A percentile compares a stretch with the other conserved stretches of the same genome.
phyloP scores from a whole-genome alignment of 495 filamentous ascomycete genomes.

The Neurospora pannonica region DNA sequence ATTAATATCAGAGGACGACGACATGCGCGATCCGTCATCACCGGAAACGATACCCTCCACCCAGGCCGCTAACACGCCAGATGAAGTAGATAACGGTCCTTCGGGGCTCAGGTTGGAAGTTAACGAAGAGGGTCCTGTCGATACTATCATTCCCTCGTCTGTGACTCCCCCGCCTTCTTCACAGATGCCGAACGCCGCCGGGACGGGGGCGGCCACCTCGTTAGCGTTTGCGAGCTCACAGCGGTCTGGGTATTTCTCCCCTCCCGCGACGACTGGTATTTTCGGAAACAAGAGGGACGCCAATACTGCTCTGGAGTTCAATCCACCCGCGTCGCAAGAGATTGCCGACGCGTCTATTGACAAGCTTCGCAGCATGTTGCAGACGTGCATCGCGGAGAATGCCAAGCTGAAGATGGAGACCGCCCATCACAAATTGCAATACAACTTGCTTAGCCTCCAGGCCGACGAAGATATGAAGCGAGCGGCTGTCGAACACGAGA shows the following conservation, averaged over 20 bases:
- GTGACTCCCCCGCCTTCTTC: conserved; percentile 71
- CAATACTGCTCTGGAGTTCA: conserved; percentile 39
- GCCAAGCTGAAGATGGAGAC: conserved; percentile 65
- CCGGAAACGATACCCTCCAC: conserved; percentile 37
- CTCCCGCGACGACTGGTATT: conserved; percentile 43
- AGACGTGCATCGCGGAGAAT: conserved; percentile 44
- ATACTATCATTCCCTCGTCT: conserved; percentile 36
- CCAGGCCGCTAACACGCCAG: conserved; percentile 29
- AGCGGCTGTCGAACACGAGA: conserved; percentile 85
- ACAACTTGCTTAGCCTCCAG: conserved; percentile 76
- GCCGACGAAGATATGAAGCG: conserved; percentile 78
- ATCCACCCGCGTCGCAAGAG: conserved; percentile 52
- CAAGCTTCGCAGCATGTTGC: conserved; percentile 48
- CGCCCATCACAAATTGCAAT: conserved; percentile 87
- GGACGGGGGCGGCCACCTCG: conserved; percentile 22
- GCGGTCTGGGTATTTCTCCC: conserved; percentile 38
- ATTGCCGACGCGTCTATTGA: conserved; percentile 51
- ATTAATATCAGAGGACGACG: conserved; percentile 29
- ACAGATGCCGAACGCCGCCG: conserved; percentile 41
- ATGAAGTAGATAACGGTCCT: conserved; percentile 17
- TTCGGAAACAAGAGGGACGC: conserved; percentile 42
- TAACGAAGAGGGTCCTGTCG: conserved; percentile 26
- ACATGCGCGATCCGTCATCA: conserved; percentile 19
- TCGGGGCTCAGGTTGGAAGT: conserved; percentile 30
- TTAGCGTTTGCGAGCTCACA: conserved; percentile 35